Conservation (phyloP, 805 yeast species). For the Jamesozyma spencerorum region DNA sequence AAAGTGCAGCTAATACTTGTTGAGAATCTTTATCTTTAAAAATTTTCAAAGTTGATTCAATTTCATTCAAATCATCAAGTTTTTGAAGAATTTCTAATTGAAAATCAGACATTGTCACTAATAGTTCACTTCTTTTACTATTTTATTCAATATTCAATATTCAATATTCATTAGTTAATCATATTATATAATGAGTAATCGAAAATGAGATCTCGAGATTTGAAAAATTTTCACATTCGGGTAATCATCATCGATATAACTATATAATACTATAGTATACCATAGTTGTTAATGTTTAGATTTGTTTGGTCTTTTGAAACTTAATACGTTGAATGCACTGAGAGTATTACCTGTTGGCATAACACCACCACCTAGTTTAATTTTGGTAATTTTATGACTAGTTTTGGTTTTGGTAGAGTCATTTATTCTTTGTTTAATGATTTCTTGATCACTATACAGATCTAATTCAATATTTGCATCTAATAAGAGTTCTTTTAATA, state of each 20-base stretch:
- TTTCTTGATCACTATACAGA: slow-evolving; percentile 21
- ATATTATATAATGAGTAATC: too few species aligned
- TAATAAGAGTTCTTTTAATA: slow-evolving; percentile 23
- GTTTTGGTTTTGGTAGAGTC: too few species aligned
- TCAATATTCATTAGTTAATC: too few species aligned
- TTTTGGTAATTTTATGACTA: slow-evolving; percentile 6
- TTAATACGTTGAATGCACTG: slow-evolving; percentile 11
- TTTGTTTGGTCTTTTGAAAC: slow-evolving; percentile 17
- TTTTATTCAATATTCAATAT: too few species aligned
- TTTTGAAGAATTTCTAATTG: slow-evolving; percentile 55
- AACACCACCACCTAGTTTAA: slow-evolving; percentile 2
- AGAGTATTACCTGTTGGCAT: slow-evolving; percentile 11
- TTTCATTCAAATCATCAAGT: slow-evolving; percentile 52
- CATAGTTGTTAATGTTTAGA: background rate
- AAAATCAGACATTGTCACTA: slow-evolving; percentile 53
- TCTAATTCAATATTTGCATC: slow-evolving; percentile 29
- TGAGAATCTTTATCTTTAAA: slow-evolving; percentile 61
- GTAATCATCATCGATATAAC: too few species aligned
- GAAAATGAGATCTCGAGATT: background rate
- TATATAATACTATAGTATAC: slow-evolving; percentile 2
- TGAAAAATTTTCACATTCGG: too few species aligned
- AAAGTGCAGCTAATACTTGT: slow-evolving; percentile 70
- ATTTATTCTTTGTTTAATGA: too few species aligned
- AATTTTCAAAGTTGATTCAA: slow-evolving; percentile 57
- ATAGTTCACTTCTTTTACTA: too few species aligned